phyloP scores from a whole-genome alignment of 2,329 filamentous ascomycete species.

The Dactylellina drechsleri region DNA sequence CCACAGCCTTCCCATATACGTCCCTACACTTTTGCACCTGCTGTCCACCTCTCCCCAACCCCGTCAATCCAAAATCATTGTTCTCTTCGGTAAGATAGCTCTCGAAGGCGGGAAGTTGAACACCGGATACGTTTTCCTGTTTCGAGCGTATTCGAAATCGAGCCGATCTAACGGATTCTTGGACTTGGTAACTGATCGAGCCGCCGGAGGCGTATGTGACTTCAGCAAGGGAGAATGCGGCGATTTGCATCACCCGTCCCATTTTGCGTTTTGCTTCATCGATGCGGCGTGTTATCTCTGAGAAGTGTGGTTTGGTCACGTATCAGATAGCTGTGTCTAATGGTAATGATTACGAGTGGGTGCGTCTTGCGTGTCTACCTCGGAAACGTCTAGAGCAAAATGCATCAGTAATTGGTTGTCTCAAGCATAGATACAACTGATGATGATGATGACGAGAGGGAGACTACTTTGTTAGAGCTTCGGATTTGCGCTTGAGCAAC shows the following conservation, averaged over 20 bases:
- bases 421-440: background rate
- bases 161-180: slow-evolving; percentile 92
- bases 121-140: slow-evolving; percentile 98
- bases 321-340: background rate
- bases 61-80: slow-evolving; percentile 95
- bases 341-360: background rate
- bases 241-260: slow-evolving; percentile 99
- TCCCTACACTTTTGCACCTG: slow-evolving; percentile 95
- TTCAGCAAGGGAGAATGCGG: slow-evolving; percentile 95
- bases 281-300: slow-evolving; percentile 94
- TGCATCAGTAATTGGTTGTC: slow-evolving; percentile 23
- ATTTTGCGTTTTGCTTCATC: slow-evolving; percentile 99
- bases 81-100: slow-evolving; percentile 87
- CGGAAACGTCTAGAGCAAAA: slow-evolving; percentile 76
- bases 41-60: slow-evolving; percentile 94
- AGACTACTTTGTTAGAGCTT: slow-evolving; percentile 90
- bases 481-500: slow-evolving; percentile 95
- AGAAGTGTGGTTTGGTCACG: slow-evolving; percentile 29
- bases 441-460: slow-evolving; percentile 48
- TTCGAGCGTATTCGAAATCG: slow-evolving; percentile 92
- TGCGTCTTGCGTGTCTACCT: slow-evolving; percentile 66
- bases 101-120: slow-evolving; percentile 92
- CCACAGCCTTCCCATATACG: slow-evolving; percentile 94
- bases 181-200: slow-evolving; percentile 92
- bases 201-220: slow-evolving; percentile 97